These are phyloP conservation scores for Mycena albidolilacea DNA, from an alignment of 768 basidiomycete species.

Conservation along the genomic window DNA sequence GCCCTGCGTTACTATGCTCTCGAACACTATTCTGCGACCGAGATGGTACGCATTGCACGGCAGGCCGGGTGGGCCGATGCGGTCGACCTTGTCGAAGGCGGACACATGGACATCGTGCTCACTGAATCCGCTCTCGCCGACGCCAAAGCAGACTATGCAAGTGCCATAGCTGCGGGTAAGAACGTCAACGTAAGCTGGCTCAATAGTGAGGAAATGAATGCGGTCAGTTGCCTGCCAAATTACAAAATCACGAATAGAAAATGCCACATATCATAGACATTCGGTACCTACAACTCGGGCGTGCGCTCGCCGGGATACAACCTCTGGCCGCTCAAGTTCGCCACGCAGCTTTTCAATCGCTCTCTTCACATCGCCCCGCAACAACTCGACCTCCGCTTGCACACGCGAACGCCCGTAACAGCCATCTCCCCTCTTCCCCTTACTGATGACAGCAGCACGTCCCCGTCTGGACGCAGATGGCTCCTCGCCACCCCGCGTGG, in stretches of 20 bases:
- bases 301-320: constrained; percentile 71
- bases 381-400: constrained; percentile 64
- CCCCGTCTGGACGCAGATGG: constrained; percentile 59
- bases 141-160: constrained; percentile 2
- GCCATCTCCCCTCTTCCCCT: constrained; percentile 53
- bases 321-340: constrained; percentile 86
- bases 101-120: constrained; percentile 32
- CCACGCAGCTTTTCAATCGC: constrained; percentile 72
- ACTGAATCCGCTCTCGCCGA: not conserved
- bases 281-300: constrained; percentile 68
- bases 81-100: constrained; percentile 37
- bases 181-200: constrained; percentile 30
- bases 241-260: not conserved
- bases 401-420: constrained; percentile 83
- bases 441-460: not conserved
- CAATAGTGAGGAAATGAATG: constrained; percentile 31
- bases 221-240: constrained; percentile 5
- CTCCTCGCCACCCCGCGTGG: constrained; percentile 77
- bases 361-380: constrained; percentile 42
- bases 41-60: constrained; percentile 36
- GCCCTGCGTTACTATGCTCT: constrained; percentile 29
- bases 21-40: constrained; percentile 32
- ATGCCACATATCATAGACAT: constrained; percentile 44
- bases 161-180: constrained; percentile 33
- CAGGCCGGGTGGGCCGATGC: constrained; percentile 29